A percentile compares a stretch with the other conserved stretches of the same genome.
phyloP scores from a whole-genome alignment of 2,329 filamentous ascomycete genomes.

The Geoglossum cookeanum region DNA sequence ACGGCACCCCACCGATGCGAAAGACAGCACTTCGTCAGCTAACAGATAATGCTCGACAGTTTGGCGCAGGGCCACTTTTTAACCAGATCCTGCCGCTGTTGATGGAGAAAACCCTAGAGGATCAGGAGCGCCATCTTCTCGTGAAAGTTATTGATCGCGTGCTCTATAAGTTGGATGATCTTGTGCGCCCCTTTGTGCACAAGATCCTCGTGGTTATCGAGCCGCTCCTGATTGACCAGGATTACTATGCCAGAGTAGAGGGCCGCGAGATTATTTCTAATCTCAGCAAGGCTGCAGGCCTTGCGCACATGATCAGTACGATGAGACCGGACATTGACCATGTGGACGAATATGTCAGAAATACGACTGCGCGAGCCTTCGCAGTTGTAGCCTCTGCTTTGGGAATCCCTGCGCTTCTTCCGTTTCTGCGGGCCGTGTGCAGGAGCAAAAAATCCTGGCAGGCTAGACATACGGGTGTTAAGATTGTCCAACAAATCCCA shows the following conservation, averaged over 20 bases:
- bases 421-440: conserved; percentile 88
- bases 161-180: conserved; percentile 92
- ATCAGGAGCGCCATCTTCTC: conserved; percentile 91
- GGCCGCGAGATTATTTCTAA: conserved; percentile 98
- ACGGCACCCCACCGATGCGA: conserved; percentile 93
- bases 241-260: conserved; percentile 96
- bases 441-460: conserved; percentile 99
- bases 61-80: conserved; percentile 84
- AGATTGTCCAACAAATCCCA: conserved; percentile 97
- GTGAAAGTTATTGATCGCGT: conserved; percentile 99
- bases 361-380: conserved; percentile 92
- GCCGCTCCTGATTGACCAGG: conserved; percentile 95
- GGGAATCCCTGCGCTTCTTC: conserved; percentile 83
- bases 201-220: conserved; percentile 98
- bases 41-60: conserved; percentile 91
- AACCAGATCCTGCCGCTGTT: conserved; percentile 92
- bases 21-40: conserved; percentile 95
- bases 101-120: conserved; percentile 96
- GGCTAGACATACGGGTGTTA: conserved; percentile 90
- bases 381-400: conserved; percentile 92
- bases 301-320: conserved; percentile 97
- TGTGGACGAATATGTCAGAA: conserved; percentile 93
- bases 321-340: conserved; percentile 99
- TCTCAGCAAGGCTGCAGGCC: conserved; percentile 83
- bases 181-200: conserved; percentile 90